Evolutionary conservation across 306 rosid species (phyloP), one percentile per base, ranked within the genome.

Genomic region (Pyrus pyrifolia): DNA sequence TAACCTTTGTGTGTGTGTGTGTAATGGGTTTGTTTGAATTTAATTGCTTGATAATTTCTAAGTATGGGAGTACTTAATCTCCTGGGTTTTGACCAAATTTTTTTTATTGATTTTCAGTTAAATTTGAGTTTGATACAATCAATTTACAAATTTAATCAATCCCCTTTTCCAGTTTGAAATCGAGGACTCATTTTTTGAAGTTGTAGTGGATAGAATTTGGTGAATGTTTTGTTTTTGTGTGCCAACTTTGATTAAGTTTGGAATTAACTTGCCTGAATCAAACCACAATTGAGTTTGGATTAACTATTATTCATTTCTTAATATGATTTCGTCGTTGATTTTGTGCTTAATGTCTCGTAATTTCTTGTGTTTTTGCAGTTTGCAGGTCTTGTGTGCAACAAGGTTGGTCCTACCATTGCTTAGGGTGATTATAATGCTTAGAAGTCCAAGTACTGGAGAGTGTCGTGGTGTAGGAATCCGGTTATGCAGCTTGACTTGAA

Each of bases 391-490:
- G 77, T 62, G 80, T 63, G 58, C 58, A 78, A 79, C 80, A 74
- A 73, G 71, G 68, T 82, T 68, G 80, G 76, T 76, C 59, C 53
- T 74, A 82, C 77, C 29, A 67, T 71, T 85, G 79, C 63, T 44
- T 71, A 25, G 82, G 60, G 11, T 75, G 71, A 81, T 68, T 84
- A 89, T 83, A 87, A 91, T 93, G 98, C 86, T 91, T 79, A 84
- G 89, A 97, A 87, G 75, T 76, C 66, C 77, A 85, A 59, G 73
- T 78, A 76, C 79, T 57, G 80, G 70, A 85, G 79, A 79, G 59
- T 86, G 72, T 80, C 73, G 79, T 81, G 79, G 78, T 76, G 81
- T 83, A 5, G 86, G 83, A 71, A 82, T 93, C 72, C 85, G 79
- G 77, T 72, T 85, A 66, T 80, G 84, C 86, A 42, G 76, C 74